Conservation (phyloP, 768 basidiomycete genomes). For the Tylopilus sp. region DNA sequence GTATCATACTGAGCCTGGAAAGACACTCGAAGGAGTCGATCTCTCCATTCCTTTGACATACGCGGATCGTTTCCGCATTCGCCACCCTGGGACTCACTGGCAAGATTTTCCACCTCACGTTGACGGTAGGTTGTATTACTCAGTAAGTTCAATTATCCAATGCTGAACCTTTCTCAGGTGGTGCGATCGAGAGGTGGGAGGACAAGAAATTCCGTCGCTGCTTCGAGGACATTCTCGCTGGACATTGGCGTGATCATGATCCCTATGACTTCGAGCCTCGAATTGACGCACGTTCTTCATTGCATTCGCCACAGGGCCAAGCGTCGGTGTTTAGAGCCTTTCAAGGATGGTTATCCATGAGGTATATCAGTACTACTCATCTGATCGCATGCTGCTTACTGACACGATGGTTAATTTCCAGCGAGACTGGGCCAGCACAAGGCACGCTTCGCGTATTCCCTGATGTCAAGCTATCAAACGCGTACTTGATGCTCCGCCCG, state of each 20-base stretch:
- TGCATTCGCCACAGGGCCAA: slow-evolving; percentile 58
- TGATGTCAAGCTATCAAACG: slow-evolving; percentile 61
- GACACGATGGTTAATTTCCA: slow-evolving; percentile 15
- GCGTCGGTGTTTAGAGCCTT: slow-evolving; percentile 58
- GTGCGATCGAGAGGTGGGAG: slow-evolving; percentile 74
- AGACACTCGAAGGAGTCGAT: slow-evolving; percentile 50
- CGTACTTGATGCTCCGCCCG: slow-evolving; percentile 70
- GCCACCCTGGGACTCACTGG: slow-evolving; percentile 63
- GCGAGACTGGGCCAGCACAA: slow-evolving; percentile 63
- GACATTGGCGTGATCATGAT: slow-evolving; percentile 63
- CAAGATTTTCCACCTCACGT: slow-evolving; percentile 49
- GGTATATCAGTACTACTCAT: slow-evolving; percentile 34
- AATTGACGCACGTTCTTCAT: slow-evolving; percentile 56
- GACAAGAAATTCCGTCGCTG: slow-evolving; percentile 55
- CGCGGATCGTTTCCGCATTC: slow-evolving; percentile 71
- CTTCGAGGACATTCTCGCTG: slow-evolving; percentile 58
- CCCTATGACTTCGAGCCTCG: slow-evolving; percentile 61
- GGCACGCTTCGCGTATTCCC: slow-evolving; percentile 75
- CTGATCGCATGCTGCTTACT: not conserved
- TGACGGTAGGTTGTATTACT: slow-evolving; percentile 40
- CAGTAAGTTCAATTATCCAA: not conserved
- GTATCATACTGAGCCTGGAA: slow-evolving; percentile 45
- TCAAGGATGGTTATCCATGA: slow-evolving; percentile 75
- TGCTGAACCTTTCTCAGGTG: slow-evolving; percentile 40
- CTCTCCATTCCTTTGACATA: slow-evolving; percentile 62